Conservation (phyloP, 306 rosid species). For the Cucumis melo region DNA sequence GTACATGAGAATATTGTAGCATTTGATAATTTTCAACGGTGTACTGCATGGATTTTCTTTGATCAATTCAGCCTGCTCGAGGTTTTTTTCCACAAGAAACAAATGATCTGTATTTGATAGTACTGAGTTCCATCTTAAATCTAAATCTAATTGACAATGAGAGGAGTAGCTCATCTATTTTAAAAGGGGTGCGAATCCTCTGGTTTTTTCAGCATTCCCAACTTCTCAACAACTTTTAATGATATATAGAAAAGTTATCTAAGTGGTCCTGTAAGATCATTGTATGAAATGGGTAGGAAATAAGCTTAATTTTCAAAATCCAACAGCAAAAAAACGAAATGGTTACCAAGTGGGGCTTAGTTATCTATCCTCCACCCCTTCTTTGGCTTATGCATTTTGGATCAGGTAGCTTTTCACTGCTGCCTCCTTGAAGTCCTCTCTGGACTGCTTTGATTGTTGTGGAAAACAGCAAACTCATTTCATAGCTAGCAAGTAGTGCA, state of each 20-base stretch:
- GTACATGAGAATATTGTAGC: neutral
- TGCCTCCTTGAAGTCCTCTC: neutral
- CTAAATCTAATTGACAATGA: too few relatives aligned
- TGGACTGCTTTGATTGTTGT: neutral
- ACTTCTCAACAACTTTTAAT: neutral
- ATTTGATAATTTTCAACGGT: neutral
- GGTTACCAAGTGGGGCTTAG: neutral
- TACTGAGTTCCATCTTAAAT: too few relatives aligned
- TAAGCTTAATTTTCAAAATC: too few relatives aligned
- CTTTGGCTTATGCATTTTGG: neutral
- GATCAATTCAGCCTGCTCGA: neutral
- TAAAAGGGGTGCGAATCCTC: too few relatives aligned
- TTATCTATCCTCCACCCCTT: neutral
- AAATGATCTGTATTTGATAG: too few relatives aligned
- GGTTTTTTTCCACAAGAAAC: neutral
- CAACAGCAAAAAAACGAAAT: too few relatives aligned
- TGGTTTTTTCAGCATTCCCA: neutral
- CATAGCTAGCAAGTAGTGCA: neutral
- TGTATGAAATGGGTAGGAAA: too few relatives aligned
- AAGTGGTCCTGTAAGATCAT: neutral
- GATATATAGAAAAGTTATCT: neutral
- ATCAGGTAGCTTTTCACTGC: neutral
- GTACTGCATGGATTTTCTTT: neutral
- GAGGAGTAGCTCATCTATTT: too few relatives aligned
- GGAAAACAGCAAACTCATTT: neutral